These are phyloP conservation scores for Clarireedia monteithiana DNA, from an alignment of 2,329 filamentous ascomycete species.

Conservation along the genomic window DNA sequence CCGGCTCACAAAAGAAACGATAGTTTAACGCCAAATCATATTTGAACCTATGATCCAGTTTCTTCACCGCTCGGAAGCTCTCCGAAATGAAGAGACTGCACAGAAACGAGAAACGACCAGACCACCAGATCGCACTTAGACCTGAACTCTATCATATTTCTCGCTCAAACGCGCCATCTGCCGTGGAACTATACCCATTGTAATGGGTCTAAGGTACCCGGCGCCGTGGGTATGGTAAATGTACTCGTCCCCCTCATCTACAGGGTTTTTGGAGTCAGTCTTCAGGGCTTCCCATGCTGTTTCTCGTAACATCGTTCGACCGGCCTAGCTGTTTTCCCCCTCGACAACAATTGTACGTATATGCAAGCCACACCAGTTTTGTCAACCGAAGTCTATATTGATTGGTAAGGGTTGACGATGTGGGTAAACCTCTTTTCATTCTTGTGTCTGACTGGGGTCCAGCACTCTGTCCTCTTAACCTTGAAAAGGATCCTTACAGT, in stretches of 20 bases:
- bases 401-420: conserved; percentile 4
- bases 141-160: background rate
- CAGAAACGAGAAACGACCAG: background rate
- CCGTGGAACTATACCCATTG: conserved; percentile 2
- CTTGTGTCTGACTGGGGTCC: conserved; percentile 5
- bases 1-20: conserved; percentile 3
- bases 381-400: conserved; percentile 2
- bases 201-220: conserved; percentile 7
- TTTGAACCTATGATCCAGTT: background rate
- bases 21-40: background rate
- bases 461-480: background rate
- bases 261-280: conserved; percentile 5
- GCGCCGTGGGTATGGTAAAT: conserved; percentile 7
- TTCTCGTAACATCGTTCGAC: conserved; percentile 5
- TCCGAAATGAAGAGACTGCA: background rate
- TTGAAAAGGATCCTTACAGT: background rate
- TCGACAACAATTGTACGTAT: conserved; percentile 5
- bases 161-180: conserved; percentile 6
- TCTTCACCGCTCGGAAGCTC: conserved; percentile 2
- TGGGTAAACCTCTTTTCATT: conserved; percentile 4
- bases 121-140: background rate
- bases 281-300: conserved; percentile 1
- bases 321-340: background rate
- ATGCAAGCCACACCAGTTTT: conserved; percentile 8
- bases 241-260: background rate